Evolutionary conservation across 768 basidiomycete species (phyloP).

Genomic region (Tylopilus intermedius): DNA sequence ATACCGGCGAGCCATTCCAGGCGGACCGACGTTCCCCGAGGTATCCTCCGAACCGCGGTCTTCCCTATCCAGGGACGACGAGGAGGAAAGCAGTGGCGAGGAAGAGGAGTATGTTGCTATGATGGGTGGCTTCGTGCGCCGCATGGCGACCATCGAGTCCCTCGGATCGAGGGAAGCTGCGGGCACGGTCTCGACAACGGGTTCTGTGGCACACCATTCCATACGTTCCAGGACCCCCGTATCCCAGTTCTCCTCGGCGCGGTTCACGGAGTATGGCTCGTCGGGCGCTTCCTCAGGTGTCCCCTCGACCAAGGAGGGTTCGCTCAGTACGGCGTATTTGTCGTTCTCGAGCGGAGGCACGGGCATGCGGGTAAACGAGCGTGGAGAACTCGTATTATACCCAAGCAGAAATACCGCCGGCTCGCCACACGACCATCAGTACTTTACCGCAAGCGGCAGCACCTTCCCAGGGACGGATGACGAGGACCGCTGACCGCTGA

Average conservation of each 20-base stretch:
- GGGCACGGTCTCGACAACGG: conserved; percentile 27
- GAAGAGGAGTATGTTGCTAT: conserved; percentile 45
- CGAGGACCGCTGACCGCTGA: conserved; percentile 3
- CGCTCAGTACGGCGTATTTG: conserved; percentile 23
- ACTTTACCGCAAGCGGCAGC: conserved; percentile 15
- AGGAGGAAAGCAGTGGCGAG: conserved; percentile 13
- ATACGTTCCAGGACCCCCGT: conserved; percentile 23
- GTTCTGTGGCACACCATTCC: conserved; percentile 24
- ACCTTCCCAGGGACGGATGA: conserved; percentile 9
- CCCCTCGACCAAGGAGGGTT: conserved; percentile 4
- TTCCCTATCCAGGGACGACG: conserved; percentile 4
- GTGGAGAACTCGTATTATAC: conserved; percentile 22
- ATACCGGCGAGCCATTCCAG: neutral
- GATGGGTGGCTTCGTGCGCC: conserved; percentile 58
- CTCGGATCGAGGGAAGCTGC: conserved; percentile 59
- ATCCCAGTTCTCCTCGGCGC: conserved; percentile 25
- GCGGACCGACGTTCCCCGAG: conserved; percentile 7
- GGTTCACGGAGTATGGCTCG: conserved; percentile 15
- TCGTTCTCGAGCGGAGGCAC: conserved; percentile 24
- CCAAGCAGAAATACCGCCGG: conserved; percentile 3
- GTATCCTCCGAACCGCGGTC: conserved; percentile 14
- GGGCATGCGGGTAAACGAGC: conserved; percentile 23
- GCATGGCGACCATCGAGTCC: conserved; percentile 80
- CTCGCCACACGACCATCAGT: conserved; percentile 11
- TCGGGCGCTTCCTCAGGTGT: neutral